Conservation (phyloP, 2,329 filamentous ascomycete genomes). For the Apiospora hydei region DNA sequence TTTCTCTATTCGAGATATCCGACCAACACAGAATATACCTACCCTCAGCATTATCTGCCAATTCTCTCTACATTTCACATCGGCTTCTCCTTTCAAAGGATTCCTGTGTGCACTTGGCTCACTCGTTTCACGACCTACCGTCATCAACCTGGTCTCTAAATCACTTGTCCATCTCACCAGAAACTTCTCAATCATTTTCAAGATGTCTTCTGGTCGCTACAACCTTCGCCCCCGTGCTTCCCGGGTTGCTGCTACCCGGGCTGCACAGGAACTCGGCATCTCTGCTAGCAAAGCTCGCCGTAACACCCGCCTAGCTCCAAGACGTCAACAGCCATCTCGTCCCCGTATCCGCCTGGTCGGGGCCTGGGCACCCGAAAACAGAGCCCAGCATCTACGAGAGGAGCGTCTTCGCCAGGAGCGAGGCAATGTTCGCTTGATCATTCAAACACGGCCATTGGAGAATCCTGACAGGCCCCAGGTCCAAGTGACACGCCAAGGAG, state of each 20-base stretch:
- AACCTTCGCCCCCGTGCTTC: not conserved
- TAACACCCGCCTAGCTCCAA: not conserved
- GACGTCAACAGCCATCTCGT: not conserved
- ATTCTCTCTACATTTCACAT: not conserved
- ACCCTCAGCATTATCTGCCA: not conserved
- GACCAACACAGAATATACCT: not conserved
- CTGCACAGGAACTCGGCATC: slow-evolving; percentile 2
- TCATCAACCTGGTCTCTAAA: not conserved
- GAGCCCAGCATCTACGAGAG: not conserved
- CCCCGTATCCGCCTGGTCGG: slow-evolving; percentile 5
- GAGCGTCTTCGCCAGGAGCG: not conserved
- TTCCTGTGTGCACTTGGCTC: not conserved
- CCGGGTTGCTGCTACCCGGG: slow-evolving; percentile 7
- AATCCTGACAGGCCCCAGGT: not conserved
- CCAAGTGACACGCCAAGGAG: not conserved
- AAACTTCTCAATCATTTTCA: not conserved
- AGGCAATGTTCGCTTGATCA: not conserved
- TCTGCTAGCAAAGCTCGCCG: not conserved
- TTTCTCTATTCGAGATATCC: not conserved
- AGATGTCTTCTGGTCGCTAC: not conserved
- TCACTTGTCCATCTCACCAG: not conserved
- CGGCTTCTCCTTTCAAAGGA: not conserved
- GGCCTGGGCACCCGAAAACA: slow-evolving; percentile 9
- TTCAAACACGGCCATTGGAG: not conserved
- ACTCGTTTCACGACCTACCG: not conserved